These are phyloP conservation scores for Jackrogersella minutella DNA, from an alignment of 495 filamentous ascomycete species.

Conservation along the genomic window DNA sequence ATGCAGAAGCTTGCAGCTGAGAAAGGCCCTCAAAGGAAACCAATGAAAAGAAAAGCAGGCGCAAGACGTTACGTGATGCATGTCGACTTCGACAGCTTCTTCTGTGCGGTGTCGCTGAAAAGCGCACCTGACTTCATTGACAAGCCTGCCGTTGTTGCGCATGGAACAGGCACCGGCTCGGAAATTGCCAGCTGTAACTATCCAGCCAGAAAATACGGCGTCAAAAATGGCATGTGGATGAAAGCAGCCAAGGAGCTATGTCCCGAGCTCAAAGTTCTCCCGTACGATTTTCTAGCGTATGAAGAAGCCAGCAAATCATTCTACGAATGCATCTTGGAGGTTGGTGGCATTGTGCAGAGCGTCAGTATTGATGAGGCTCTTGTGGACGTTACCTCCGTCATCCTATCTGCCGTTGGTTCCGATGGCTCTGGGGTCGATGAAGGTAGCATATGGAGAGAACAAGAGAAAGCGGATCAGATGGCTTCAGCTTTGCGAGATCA, in stretches of 20 bases:
- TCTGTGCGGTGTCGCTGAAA: constrained; percentile 91
- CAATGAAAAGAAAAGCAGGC: constrained; percentile 58
- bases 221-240: constrained; percentile 99
- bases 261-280: constrained; percentile 82
- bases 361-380: constrained; percentile 96
- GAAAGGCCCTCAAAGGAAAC: constrained; percentile 50
- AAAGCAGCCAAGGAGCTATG: constrained; percentile 83
- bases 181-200: constrained; percentile 99
- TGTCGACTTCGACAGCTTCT: constrained; percentile 98
- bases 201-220: constrained; percentile 79
- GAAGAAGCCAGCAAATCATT: constrained; percentile 90
- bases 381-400: constrained; percentile 74
- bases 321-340: constrained; percentile 80
- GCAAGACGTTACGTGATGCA: constrained; percentile 87
- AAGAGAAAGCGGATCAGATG: constrained; percentile 79
- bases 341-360: constrained; percentile 87
- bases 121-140: constrained; percentile 73
- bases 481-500: constrained; percentile 69
- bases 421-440: constrained; percentile 73
- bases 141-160: constrained; percentile 89
- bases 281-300: constrained; percentile 93
- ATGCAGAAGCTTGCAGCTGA: constrained; percentile 81
- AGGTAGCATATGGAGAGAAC: constrained; percentile 80
- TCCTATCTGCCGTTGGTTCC: constrained; percentile 71
- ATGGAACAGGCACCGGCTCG: constrained; percentile 82